Conservation (phyloP, 371 early-diverging fungal species). For the Apophysomyces elegans region DNA sequence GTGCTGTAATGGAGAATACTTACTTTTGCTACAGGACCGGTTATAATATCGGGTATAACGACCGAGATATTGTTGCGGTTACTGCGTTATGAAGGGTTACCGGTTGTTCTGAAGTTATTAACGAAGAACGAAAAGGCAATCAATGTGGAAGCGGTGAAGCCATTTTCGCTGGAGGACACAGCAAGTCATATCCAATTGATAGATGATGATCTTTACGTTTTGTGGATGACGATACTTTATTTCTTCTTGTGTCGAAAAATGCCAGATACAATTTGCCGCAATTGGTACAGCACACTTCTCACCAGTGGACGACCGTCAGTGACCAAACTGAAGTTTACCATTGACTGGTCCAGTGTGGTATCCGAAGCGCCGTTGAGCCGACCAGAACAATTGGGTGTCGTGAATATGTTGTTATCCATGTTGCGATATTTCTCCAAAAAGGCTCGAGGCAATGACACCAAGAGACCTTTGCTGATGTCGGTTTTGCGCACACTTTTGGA, state of each 20-base stretch:
- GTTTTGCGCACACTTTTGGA: slow-evolving; percentile 33
- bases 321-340: slow-evolving; percentile 26
- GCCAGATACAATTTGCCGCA: slow-evolving; percentile 28
- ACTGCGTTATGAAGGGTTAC: slow-evolving; percentile 21
- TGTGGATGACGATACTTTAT: slow-evolving; percentile 42
- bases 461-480: slow-evolving; percentile 37
- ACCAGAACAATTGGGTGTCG: slow-evolving; percentile 26
- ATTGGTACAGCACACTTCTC: slow-evolving; percentile 30
- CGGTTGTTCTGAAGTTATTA: slow-evolving; percentile 18
- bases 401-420: slow-evolving; percentile 43
- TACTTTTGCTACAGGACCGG: slow-evolving; percentile 12
- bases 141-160: slow-evolving; percentile 13
- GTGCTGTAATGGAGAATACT: neutral
- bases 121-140: slow-evolving; percentile 17
- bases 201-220: slow-evolving; percentile 32
- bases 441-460: slow-evolving; percentile 24
- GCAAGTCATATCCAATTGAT: slow-evolving; percentile 17
- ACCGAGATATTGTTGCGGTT: slow-evolving; percentile 30
- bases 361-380: slow-evolving; percentile 24
- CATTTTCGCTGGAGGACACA: slow-evolving; percentile 25
- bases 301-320: slow-evolving; percentile 24
- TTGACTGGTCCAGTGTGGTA: slow-evolving; percentile 32
- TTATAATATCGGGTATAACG: slow-evolving; percentile 21
- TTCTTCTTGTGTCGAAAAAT: slow-evolving; percentile 21
- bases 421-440: slow-evolving; percentile 30